Conservation (phyloP, 2,329 filamentous ascomycete genomes). For the Diaporthe vexans region DNA sequence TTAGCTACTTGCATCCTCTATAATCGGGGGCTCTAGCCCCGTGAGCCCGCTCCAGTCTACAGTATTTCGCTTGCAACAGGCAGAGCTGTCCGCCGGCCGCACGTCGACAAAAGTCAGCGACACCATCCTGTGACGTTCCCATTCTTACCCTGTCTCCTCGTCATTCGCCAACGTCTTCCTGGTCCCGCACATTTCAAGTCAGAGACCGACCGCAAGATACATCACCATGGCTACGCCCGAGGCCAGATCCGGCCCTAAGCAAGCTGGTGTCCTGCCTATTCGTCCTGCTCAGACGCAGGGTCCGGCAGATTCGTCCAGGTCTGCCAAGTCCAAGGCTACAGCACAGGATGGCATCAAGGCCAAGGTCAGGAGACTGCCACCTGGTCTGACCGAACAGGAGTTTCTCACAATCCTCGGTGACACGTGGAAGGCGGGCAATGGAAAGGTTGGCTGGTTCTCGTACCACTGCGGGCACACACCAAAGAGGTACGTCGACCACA, state of each 20-base stretch:
- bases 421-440: conserved; percentile 85
- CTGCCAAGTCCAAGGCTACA: conserved; percentile 61
- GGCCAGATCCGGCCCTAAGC: conserved; percentile 51
- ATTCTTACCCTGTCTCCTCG: not conserved
- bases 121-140: not conserved
- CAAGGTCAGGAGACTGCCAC: conserved; percentile 85
- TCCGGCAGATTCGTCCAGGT: conserved; percentile 54
- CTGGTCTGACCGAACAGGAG: conserved; percentile 85
- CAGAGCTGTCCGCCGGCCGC: not conserved
- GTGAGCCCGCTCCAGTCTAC: not conserved
- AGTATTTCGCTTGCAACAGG: not conserved
- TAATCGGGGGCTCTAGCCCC: conserved; percentile 19
- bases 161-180: not conserved
- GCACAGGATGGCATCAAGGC: conserved; percentile 78
- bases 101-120: not conserved
- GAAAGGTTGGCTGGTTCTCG: conserved; percentile 86
- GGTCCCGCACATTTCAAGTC: not conserved
- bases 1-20: not conserved
- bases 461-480: conserved; percentile 80
- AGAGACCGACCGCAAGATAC: not conserved
- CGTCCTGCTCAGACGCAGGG: conserved; percentile 50
- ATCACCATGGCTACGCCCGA: conserved; percentile 47
- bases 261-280: conserved; percentile 65
- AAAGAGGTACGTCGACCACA: conserved; percentile 74
- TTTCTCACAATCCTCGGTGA: conserved; percentile 80